These are phyloP conservation scores for Sporobolomyces pararoseus DNA, from an alignment of 768 basidiomycete genomes.

Conservation along the genomic window DNA sequence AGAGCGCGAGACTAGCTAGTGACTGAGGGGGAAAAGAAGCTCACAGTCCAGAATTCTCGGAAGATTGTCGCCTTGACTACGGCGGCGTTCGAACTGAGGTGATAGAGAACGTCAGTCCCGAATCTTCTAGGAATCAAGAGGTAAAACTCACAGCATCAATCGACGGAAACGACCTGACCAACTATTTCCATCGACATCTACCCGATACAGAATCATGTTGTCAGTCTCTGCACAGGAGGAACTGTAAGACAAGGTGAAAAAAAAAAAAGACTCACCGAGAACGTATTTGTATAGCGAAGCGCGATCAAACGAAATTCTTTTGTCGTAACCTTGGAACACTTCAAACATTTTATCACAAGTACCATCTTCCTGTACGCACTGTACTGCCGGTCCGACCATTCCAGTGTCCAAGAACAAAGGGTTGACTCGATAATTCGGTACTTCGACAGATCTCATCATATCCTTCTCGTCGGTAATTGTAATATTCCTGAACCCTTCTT, in stretches of 20 bases:
- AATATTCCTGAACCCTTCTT: conserved; percentile 38
- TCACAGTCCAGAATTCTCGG: conserved; percentile 43
- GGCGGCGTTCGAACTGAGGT: conserved; percentile 33
- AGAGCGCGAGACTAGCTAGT: background rate
- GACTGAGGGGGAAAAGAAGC: background rate
- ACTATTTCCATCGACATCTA: conserved; percentile 43
- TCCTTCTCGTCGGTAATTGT: conserved; percentile 41
- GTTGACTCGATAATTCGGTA: conserved; percentile 45
- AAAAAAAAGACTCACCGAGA: conserved; percentile 20
- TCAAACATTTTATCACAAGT: conserved; percentile 43
- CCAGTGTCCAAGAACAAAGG: conserved; percentile 45
- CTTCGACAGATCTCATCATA: conserved; percentile 25
- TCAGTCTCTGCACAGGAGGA: no score
- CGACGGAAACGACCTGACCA: conserved; percentile 44
- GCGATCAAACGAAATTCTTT: conserved; percentile 41
- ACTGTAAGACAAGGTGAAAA: background rate
- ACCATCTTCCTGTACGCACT: conserved; percentile 45
- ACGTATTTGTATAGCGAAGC: conserved; percentile 42
- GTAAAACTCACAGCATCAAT: conserved; percentile 35
- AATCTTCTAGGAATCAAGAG: no score
- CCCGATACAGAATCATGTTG: no score
- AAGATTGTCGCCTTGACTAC: conserved; percentile 44
- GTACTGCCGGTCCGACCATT: conserved; percentile 45
- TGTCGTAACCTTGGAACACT: conserved; percentile 44
- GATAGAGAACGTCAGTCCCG: background rate